phyloP scores from a whole-genome alignment of 2,329 filamentous ascomycete genomes.

The Botrytis aclada region DNA sequence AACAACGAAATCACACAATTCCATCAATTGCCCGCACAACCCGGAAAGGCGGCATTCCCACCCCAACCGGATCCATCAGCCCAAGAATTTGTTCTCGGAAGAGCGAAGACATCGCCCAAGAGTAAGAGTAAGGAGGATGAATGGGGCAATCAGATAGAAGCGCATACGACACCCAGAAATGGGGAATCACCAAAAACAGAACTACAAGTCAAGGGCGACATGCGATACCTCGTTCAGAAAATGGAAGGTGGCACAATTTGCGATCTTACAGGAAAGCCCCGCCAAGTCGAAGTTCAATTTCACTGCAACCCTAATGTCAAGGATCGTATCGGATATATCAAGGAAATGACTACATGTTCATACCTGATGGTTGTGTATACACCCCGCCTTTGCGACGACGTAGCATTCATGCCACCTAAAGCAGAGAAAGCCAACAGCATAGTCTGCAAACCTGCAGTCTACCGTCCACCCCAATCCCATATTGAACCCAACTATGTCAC shows the following conservation, averaged over 20 bases:
- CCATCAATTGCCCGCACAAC: conserved; percentile 62
- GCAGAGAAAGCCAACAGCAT: conserved; percentile 62
- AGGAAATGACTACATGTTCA: conserved; percentile 67
- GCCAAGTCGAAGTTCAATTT: conserved; percentile 63
- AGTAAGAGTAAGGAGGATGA: conserved; percentile 39
- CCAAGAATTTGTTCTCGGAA: conserved; percentile 61
- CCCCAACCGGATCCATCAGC: conserved; percentile 64
- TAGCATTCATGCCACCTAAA: conserved; percentile 68
- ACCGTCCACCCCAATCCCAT: conserved; percentile 29
- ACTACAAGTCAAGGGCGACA: conserved; percentile 63
- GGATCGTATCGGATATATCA: conserved; percentile 69
- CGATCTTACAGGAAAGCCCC: conserved; percentile 65
- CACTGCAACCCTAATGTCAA: conserved; percentile 60
- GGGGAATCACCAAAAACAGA: conserved; percentile 41
- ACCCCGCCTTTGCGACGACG: conserved; percentile 68
- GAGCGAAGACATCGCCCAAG: conserved; percentile 40
- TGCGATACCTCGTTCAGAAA: conserved; percentile 66
- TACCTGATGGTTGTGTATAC: conserved; percentile 75
- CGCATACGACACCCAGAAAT: conserved; percentile 28
- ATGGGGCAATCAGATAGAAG: conserved; percentile 35
- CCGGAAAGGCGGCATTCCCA: conserved; percentile 59
- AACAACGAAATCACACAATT: conserved; percentile 69
- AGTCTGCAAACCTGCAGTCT: conserved; percentile 58
- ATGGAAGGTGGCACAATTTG: conserved; percentile 64
- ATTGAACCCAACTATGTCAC: conserved; percentile 18